phyloP scores from a whole-genome alignment of 129 eudicot genomes.

The Helianthus tuberosus region DNA sequence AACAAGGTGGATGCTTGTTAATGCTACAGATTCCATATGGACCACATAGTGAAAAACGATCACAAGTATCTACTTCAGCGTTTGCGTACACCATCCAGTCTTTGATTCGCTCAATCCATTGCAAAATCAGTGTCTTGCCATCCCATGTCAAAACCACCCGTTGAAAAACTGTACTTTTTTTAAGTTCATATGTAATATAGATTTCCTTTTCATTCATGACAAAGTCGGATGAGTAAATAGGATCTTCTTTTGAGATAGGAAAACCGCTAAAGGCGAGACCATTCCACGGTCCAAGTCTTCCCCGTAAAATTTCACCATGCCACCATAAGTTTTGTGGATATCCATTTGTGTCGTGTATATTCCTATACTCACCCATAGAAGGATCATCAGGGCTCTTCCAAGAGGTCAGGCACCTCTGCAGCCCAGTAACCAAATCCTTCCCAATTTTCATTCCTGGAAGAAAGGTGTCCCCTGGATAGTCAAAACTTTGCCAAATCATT shows the following conservation, averaged over 20 bases:
- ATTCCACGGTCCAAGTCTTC: constrained; percentile 54
- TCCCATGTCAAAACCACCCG: constrained; percentile 36
- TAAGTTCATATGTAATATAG: constrained; percentile 2
- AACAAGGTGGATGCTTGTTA: constrained; percentile 27
- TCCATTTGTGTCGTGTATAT: constrained; percentile 32
- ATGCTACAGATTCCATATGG: constrained; percentile 36
- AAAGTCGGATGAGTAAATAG: background rate
- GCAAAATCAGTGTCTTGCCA: constrained; percentile 19
- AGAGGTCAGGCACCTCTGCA: constrained; percentile 32
- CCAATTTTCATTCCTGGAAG: constrained; percentile 46
- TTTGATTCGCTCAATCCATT: constrained; percentile 38
- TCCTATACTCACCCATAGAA: constrained; percentile 34
- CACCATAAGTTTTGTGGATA: constrained; percentile 41
- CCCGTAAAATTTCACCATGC: background rate
- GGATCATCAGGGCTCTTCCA: constrained; percentile 73
- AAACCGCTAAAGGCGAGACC: constrained; percentile 41
- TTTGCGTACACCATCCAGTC: constrained; percentile 33
- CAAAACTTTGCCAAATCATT: constrained; percentile 53
- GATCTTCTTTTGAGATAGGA: background rate
- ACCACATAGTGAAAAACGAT: constrained; percentile 39
- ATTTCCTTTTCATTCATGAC: constrained; percentile 34
- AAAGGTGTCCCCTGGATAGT: constrained; percentile 40
- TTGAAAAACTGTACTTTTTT: constrained; percentile 22
- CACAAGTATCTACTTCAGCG: constrained; percentile 30
- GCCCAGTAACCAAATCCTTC: constrained; percentile 30